Evolutionary conservation across 371 early-diverging fungal genomes (phyloP), one percentile per base, ranked within the genome.

Genomic region (Mucor plumbeus): DNA sequence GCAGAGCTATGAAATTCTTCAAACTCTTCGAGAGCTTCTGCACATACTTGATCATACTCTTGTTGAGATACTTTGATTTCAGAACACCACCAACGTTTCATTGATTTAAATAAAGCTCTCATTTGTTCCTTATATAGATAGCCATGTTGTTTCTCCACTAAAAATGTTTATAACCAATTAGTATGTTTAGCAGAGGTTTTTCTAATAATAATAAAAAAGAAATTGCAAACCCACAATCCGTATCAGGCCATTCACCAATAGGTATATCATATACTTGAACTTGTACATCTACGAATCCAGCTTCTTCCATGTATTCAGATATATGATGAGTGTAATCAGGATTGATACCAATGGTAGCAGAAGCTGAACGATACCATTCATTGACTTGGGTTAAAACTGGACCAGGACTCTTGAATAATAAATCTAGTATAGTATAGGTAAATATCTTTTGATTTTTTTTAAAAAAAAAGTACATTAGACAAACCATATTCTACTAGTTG

Each of bases 401-500:
- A 0, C 82, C 82, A 53, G 79, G 74, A 14, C 59, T 65, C 35
- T 60, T 71, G 64, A 82, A 82, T 0, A 77, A 31, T 11, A 77
- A 35, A 39, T 79, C 79, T 81, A 39, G 1, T 11, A 38, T 21
- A 7, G 14, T 17, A 14, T 26, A 31, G 36, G 7, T n/a, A 14
- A 26, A 53, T 9, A 61, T 6, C 8, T 15, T 7, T 7, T 31
- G 43, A 3, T 26, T 26, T 26, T 26, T 26, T 26, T 26, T 26
- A 1, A 3, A 3, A 5, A 41, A 57, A 39, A 41, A 57, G 33
- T 35, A 26, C 26, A 26, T 26, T 10, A 10, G 31, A 19, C 21
- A 61, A 66, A 77, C 78, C 75, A 59, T 70, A 70, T 64, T 85
- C 86, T 6, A 84, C 84, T 13, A 87, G 44, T 61, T 87, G 79